Base-by-base conservation (phyloP, 352 stramenopile genomes). In the Thalassiosira mediterranea region DNA sequence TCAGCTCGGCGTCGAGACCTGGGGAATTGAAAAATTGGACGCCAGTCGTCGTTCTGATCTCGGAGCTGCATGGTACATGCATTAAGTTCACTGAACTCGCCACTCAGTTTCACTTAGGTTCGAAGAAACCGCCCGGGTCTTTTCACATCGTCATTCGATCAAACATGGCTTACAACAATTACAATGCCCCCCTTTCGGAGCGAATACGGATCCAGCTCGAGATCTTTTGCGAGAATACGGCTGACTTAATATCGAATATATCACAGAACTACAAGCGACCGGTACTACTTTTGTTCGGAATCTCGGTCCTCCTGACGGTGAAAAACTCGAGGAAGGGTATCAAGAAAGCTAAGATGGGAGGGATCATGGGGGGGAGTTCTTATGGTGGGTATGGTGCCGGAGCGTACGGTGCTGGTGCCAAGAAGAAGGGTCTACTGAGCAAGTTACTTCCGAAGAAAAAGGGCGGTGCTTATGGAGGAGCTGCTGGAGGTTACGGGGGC, bases 191-290 rank as follows among this genome's bases (percentile, higher is more conserved):
- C 1, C 60, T 81, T 3, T 65, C 67, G 0, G 77, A 86, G 63
- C 46, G 77, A 48, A 66, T 86, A 69, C 60, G 72, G 46, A 86
- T 86, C 46, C 58, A 86, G 51, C 51, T 86, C 28, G 77, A 86
- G 65, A 86, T 86, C 13, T 47, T 72, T 2, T 73, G 48, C 40
- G 72, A 86, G 49, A 79, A 81, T 26, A 53, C 32, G 21, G 51
- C 53, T 28, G 77, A 86, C 57, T 71, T 73, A 25, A 19, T 83
- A 13, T 47, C 40, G 4, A 57, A 46, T 17, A 56, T 77, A 5
- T 77, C 48, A 2, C 26, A 49, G 10, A 59, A 51, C 40, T 72
- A 79, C 13, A 62, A 63, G 56, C 54, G 52, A 44, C 79, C 69
- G 3, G 42, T 86, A 2, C 37, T 86, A 21, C 29, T 66, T 7